These are phyloP conservation scores for Danielia reshetovae DNA, from an alignment of 805 yeast species.

Conservation along the genomic window DNA sequence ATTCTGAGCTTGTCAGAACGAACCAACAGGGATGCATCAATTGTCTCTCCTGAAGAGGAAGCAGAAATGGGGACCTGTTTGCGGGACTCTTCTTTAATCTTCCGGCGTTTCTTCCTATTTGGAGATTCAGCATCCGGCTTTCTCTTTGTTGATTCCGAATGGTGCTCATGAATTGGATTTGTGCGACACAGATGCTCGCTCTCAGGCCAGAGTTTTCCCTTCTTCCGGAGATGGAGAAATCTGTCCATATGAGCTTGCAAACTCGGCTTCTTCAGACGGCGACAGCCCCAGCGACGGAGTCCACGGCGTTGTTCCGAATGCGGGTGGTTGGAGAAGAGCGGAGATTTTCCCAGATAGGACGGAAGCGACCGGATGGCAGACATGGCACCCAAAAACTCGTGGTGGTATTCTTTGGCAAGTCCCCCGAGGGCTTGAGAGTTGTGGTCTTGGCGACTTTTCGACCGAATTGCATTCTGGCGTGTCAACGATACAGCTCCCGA, in stretches of 20 bases:
- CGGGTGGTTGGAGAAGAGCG: slow-evolving; percentile 6
- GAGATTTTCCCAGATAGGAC: slow-evolving; percentile 8
- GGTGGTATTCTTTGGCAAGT: slow-evolving; percentile 1
- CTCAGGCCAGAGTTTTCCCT: slow-evolving; percentile 1
- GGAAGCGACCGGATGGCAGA: slow-evolving; percentile 4
- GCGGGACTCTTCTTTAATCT: background rate
- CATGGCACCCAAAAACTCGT: slow-evolving; percentile 4
- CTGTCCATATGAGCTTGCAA: slow-evolving; percentile 2
- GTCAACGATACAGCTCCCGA: slow-evolving; percentile 22
- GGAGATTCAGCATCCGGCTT: background rate
- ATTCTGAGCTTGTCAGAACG: slow-evolving; percentile 3
- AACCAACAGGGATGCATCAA: background rate
- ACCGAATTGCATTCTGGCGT: slow-evolving; percentile 32
- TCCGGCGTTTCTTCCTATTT: background rate
- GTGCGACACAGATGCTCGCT: too few relatives aligned
- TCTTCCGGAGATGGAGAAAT: slow-evolving; percentile 1
- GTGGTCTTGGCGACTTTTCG: background rate
- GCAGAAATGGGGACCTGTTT: background rate
- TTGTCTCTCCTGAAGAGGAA: background rate
- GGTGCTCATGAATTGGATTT: too few relatives aligned
- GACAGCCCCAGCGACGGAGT: slow-evolving; percentile 1
- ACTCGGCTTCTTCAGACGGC: background rate
- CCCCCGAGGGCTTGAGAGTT: background rate
- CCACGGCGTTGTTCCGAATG: background rate
- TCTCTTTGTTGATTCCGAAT: too few relatives aligned